Conservation (phyloP, 345 rosid genomes). For the sweet orange (Citrus sinensis) region DNA sequence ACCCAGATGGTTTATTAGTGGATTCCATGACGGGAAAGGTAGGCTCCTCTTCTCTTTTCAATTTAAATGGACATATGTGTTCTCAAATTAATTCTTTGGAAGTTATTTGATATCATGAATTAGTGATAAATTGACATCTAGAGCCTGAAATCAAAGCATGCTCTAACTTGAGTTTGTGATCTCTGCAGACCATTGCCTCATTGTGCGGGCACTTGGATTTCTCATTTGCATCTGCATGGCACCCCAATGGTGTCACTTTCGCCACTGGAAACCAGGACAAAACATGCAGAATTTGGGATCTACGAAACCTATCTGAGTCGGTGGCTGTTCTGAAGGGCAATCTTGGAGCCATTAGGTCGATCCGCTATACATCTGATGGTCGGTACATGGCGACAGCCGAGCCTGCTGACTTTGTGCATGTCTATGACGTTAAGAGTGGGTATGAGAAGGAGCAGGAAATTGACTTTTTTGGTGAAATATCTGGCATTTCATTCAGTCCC, state of each 20-base stretch:
- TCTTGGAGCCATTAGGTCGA: constrained; percentile 69
- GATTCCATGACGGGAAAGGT: constrained; percentile 69
- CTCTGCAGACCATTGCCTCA: constrained; percentile 39
- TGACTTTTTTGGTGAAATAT: constrained; percentile 83
- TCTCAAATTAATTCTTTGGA: background rate
- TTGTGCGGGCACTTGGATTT: constrained; percentile 64
- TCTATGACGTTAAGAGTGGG: constrained; percentile 54
- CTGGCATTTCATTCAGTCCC: constrained; percentile 77
- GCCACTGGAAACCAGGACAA: constrained; percentile 88
- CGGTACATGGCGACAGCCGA: constrained; percentile 70
- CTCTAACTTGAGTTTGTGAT: constrained; percentile 1
- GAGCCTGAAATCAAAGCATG: background rate
- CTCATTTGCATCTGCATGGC: constrained; percentile 87
- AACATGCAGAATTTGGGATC: constrained; percentile 76
- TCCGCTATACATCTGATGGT: constrained; percentile 65
- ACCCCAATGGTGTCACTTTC: constrained; percentile 68
- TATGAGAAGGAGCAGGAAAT: constrained; percentile 73
- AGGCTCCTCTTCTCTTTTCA: background rate
- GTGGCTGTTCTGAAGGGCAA: constrained; percentile 65
- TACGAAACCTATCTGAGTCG: constrained; percentile 52
- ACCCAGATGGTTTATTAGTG: constrained; percentile 60
- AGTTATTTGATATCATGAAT: background rate
- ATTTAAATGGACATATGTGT: background rate
- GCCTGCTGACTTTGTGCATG: constrained; percentile 86
- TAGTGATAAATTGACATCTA: background rate